Evolutionary conservation across 2,329 filamentous ascomycete genomes (phyloP).

Genomic region (Aspergillus sp.): DNA sequence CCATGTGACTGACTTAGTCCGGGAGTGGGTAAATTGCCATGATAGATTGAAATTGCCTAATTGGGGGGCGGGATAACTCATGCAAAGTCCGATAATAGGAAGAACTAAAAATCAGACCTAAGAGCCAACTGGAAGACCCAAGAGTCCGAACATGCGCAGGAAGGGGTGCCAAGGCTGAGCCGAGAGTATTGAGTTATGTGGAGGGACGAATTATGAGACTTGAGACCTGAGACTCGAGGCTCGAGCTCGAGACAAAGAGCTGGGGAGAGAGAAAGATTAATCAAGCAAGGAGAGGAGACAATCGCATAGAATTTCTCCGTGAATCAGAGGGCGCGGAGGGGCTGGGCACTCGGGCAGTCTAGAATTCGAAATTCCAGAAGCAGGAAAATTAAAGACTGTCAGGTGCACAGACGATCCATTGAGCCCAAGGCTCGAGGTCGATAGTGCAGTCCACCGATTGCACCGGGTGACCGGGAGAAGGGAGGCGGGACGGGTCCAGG

Average conservation of each 20-base stretch:
- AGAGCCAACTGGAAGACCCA: too few relatives aligned
- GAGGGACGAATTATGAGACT: background rate
- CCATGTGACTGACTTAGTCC: background rate
- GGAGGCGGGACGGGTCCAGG: background rate
- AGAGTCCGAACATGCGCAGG: too few relatives aligned
- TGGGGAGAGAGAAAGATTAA: background rate
- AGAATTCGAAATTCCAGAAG: conserved; percentile 5
- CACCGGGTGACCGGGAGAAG: conserved; percentile 2
- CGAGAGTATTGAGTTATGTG: background rate
- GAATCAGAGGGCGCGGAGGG: conserved; percentile 17
- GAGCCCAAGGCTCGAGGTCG: conserved; percentile 1
- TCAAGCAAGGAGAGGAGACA: background rate
- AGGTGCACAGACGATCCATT: conserved; percentile 13
- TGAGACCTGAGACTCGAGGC: background rate
- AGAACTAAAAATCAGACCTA: background rate
- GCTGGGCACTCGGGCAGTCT: background rate
- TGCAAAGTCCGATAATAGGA: background rate
- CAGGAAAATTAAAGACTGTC: conserved; percentile 6
- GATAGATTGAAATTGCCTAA: background rate
- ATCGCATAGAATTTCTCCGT: conserved; percentile 19
- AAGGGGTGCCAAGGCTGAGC: background rate
- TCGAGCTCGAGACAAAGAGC: background rate
- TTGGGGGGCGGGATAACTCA: background rate
- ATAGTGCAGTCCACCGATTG: background rate
- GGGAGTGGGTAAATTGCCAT: background rate